Evolutionary conservation across 768 basidiomycete species (phyloP).

Genomic region (Lentinula boryana): DNA sequence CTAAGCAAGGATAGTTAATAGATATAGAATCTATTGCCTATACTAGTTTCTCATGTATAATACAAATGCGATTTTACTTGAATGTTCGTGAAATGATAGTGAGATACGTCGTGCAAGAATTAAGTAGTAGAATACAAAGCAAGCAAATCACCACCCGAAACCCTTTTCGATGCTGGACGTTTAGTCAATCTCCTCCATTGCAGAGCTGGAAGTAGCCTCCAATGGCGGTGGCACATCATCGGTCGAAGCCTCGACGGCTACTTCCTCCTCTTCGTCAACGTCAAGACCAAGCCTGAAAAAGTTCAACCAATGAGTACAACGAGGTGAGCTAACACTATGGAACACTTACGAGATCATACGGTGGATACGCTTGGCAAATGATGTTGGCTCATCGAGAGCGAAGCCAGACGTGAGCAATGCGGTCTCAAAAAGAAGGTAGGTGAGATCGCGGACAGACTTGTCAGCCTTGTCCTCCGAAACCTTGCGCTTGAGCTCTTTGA

Average conservation of each 20-base stretch:
- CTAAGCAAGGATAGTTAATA: neutral
- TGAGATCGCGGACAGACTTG: conserved; percentile 97
- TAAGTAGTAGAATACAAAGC: neutral
- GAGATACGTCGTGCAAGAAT: neutral
- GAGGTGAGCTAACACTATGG: neutral
- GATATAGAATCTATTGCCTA: neutral
- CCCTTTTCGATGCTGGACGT: conserved; percentile 11
- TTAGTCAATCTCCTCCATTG: conserved; percentile 98
- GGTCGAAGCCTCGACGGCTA: conserved; percentile 32
- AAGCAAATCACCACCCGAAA: conserved; percentile 9
- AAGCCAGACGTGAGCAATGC: conserved; percentile 94
- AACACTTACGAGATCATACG: conserved; percentile 81
- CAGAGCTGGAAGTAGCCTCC: conserved; percentile 65
- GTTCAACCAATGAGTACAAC: neutral
- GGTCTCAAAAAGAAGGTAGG: conserved; percentile 95
- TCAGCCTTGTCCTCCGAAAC: conserved; percentile 96
- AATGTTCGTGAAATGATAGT: neutral
- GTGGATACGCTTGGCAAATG: conserved; percentile 94
- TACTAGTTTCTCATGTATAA: neutral
- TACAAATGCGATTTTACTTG: conserved; percentile 2
- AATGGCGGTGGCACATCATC: conserved; percentile 39
- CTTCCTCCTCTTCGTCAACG: conserved; percentile 74
- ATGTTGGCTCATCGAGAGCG: conserved; percentile 91
- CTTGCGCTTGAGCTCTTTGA: conserved; percentile 95
- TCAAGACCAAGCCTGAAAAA: conserved; percentile 68